Base-by-base conservation (phyloP, 2,329 filamentous ascomycete genomes). In the Aspergillus spinulosporus region DNA sequence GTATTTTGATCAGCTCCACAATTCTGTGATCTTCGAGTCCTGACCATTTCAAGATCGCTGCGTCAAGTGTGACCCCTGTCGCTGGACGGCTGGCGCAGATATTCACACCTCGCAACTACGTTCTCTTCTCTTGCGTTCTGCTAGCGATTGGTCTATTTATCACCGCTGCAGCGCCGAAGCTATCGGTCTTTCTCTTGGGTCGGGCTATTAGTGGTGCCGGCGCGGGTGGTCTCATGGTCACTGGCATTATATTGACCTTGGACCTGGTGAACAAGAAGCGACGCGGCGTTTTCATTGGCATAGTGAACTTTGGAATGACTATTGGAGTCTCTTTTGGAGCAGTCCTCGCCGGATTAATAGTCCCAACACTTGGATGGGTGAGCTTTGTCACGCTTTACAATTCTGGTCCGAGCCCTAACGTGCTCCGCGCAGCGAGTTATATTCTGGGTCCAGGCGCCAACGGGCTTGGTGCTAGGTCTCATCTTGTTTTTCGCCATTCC, bases 161-260 rank as follows among this genome's bases (percentile, higher is more conserved):
- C n/a, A 87, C 87, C 0, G 83, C 87, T 0, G 75, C 78, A 40
- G 85, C 90, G 0, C 71, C 63, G 2, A 81, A 76, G 0, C 83
- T 92, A 50, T 67, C 74, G 2, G 72, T 78, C 3, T 94, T 95
- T 62, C 79, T 94, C 14, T 57, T 84, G 0, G 90, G 90, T 1
- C 81, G 90, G 45, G 83, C 83, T 1, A 66, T 92, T 12, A 82
- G 84, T 2, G 90, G 90, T 0, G 69, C 85, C 6, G 90, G 89
- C 0, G 86, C 82, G 12, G 87, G 87, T 2, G 88, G 89, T 0
- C 82, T 91, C 47, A 84, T 91, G 74, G 87, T 88, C 0, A 81
- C 92, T 5, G 82, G 86, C 1, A 84, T 90, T 46, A 90, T 95
- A 47, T 78, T 93, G 21, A 85, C 90, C 0, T 80, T 94, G n/a